Evolutionary conservation across 73 alveolate genomes (phyloP), one percentile per base, ranked within the genome.

Genomic region (Paramecium tetraurelia): DNA sequence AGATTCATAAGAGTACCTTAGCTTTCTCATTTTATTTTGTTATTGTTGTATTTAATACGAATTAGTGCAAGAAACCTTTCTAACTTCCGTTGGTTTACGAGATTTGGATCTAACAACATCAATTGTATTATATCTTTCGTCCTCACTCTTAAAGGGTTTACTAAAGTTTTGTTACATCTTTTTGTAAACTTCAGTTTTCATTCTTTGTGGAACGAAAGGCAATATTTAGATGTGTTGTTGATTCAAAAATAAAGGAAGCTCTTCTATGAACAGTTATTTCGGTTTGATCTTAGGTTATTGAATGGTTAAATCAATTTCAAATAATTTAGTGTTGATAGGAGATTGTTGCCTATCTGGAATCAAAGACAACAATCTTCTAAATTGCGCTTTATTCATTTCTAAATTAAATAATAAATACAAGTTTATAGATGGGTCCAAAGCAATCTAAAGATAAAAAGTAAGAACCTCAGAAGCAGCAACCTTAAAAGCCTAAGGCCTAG

Each of bases 41-140:
- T 53, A 5, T 53, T 11, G 10, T 33, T 63, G 24, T 3, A 14
- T 8, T 63, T 63, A 33, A 27, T 63, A 63, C 6, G 84, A 63
- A 10, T 63, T 63, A 5, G 84, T 33, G 21, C 16, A 63, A 12
- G 84, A 63, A 12, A 63, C 29, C 29, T 63, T 63, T 12, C 84
- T 14, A 27, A 33, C 31, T 31, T 63, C 84, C 2, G 21, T 53
- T n/a, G 69, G 44, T 63, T 31, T 63, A 31, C 46, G 41, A 31
- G 84, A 63, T 63, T 63, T 31, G 11, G 41, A 31, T 63, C 84
- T 63, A 63, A 27, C 41, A 1, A 63, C 84, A 31, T 63, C 84
- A 63, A 63, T 63, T 63, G 84, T 63, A 63, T 63, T 63, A 24
- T 63, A 63, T 63, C 84, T 63, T 63, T 63, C 84, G 29, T 63